phyloP scores from a whole-genome alignment of 805 yeast species.

The Candida multigemmis region DNA sequence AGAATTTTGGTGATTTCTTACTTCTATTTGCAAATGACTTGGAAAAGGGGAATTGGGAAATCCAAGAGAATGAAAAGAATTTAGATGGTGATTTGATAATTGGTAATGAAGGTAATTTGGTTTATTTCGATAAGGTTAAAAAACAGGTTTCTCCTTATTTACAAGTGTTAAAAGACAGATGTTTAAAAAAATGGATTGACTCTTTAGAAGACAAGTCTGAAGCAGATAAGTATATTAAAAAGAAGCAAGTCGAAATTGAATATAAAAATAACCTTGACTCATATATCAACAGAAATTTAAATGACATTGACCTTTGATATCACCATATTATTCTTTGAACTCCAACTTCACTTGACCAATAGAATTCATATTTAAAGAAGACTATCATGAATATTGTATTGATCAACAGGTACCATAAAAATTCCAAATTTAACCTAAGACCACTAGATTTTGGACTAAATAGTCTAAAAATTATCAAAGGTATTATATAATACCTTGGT shows the following conservation, averaged over 20 bases:
- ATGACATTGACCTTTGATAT: conserved; percentile 3
- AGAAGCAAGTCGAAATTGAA: conserved; percentile 7
- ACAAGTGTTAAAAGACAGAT: conserved; percentile 27
- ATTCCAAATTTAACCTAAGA: conserved; percentile 41
- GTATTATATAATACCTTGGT: conserved; percentile 85
- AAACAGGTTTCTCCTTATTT: conserved; percentile 33
- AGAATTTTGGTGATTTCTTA: conserved; percentile 84
- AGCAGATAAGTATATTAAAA: conserved; percentile 7
- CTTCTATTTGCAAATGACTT: conserved; percentile 78
- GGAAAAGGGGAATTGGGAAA: conserved; percentile 71
- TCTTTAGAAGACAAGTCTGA: conserved; percentile 8
- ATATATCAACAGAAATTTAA: conserved; percentile 8
- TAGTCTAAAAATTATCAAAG: conserved; percentile 68
- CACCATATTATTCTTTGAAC: conserved; percentile 87
- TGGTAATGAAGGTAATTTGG: conserved; percentile 67
- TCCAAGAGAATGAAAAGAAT: conserved; percentile 48
- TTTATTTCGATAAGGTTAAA: conserved; percentile 52
- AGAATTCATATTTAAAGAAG: conserved; percentile 54
- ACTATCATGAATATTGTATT: conserved; percentile 44
- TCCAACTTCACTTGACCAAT: conserved; percentile 54
- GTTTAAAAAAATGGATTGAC: conserved; percentile 23
- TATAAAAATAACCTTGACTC: conserved; percentile 12
- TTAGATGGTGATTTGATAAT: conserved; percentile 46
- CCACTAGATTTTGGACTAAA: conserved; percentile 16
- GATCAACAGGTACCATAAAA: conserved; percentile 50